These are phyloP conservation scores for Xerocomus cyaneibrunnescens DNA, from an alignment of 1,284 basidiomycete genomes.

Conservation along the genomic window DNA sequence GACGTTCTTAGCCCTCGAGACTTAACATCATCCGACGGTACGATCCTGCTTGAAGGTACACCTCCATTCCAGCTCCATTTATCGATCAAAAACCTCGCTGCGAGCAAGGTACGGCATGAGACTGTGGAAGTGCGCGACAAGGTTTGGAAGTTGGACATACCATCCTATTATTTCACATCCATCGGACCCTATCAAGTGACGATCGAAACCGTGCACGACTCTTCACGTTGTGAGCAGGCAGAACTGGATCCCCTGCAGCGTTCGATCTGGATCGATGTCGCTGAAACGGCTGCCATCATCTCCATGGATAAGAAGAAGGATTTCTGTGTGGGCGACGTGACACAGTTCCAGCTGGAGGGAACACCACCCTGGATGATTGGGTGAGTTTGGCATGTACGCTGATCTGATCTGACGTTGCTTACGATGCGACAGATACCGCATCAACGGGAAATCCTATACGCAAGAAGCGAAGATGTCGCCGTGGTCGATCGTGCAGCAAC, in stretches of 20 bases:
- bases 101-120: slow-evolving; percentile 60
- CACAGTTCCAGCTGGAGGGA: slow-evolving; percentile 93
- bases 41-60: slow-evolving; percentile 68
- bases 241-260: slow-evolving; percentile 62
- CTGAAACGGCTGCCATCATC: slow-evolving; percentile 91
- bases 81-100: slow-evolving; percentile 72
- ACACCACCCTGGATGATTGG: slow-evolving; percentile 94
- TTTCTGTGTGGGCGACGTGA: slow-evolving; percentile 88
- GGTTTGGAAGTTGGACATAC: slow-evolving; percentile 76
- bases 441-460: slow-evolving; percentile 73
- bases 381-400: slow-evolving; percentile 44
- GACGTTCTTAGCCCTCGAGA: slow-evolving; percentile 62
- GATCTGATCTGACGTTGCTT: slow-evolving; percentile 1
- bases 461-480: slow-evolving; percentile 78
- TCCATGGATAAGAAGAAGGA: slow-evolving; percentile 78
- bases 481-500: slow-evolving; percentile 82
- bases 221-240: slow-evolving; percentile 76
- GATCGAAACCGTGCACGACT: slow-evolving; percentile 75
- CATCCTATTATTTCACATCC: slow-evolving; percentile 69
- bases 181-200: slow-evolving; percentile 80
- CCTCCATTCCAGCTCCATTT: slow-evolving; percentile 85
- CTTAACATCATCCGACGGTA: slow-evolving; percentile 50
- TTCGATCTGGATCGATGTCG: slow-evolving; percentile 82
- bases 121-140: slow-evolving; percentile 58
- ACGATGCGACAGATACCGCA: slow-evolving; percentile 61